Evolutionary conservation across 2,329 filamentous ascomycete genomes (phyloP).

Genomic region (Colletotrichum kahawae): DNA sequence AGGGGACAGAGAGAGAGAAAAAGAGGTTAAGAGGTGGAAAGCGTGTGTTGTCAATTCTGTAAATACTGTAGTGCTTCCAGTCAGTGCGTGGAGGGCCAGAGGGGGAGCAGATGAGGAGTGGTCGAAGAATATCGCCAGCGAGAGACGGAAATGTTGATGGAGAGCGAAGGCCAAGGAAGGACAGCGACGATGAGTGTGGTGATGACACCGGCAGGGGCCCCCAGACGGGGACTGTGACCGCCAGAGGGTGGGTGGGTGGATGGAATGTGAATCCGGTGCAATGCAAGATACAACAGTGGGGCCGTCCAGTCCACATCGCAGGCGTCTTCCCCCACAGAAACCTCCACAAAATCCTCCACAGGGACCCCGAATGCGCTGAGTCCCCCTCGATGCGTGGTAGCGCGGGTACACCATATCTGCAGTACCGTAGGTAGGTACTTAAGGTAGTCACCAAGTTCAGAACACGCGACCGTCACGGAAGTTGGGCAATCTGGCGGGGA

Average conservation of each 20-base stretch:
- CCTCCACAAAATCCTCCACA: not conserved
- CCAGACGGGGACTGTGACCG: not conserved
- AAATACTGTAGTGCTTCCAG: not conserved
- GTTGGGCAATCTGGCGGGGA: too few relatives aligned
- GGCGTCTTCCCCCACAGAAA: not conserved
- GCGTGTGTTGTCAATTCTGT: not conserved
- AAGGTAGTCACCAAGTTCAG: not conserved
- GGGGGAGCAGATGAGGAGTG: not conserved
- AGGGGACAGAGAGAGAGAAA: not conserved
- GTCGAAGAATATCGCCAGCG: not conserved
- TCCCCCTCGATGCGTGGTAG: not conserved
- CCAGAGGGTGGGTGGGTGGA: not conserved
- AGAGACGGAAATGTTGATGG: not conserved
- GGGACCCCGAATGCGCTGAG: not conserved
- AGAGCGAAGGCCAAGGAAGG: not conserved
- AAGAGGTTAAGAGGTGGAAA: too few relatives aligned
- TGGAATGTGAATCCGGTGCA: not conserved
- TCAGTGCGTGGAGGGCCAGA: not conserved
- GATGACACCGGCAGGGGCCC: constrained; percentile 15
- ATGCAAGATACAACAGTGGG: not conserved
- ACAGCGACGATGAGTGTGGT: not conserved
- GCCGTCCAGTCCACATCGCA: not conserved
- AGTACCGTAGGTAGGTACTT: too few relatives aligned
- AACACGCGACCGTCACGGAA: not conserved
- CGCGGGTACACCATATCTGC: not conserved